phyloP scores from a whole-genome alignment of 208 protist species.

The Acanthamoeba divionensis region DNA sequence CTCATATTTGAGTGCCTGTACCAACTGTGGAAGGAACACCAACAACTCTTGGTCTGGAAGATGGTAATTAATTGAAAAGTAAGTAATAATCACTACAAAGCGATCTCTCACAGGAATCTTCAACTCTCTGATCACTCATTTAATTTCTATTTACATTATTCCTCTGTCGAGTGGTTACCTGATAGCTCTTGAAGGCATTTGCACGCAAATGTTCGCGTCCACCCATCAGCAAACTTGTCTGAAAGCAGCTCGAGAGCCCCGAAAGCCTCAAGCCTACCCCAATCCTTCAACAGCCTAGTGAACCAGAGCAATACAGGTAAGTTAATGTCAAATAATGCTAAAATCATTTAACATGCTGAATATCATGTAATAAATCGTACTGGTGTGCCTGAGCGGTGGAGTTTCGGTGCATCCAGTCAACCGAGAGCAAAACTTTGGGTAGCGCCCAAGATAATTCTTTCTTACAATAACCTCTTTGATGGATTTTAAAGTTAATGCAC shows the following conservation, averaged over 20 bases:
- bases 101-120: no score
- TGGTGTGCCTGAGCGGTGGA: background rate
- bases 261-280: background rate
- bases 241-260: conserved; percentile 78
- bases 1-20: conserved; percentile 84
- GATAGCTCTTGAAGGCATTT: conserved; percentile 64
- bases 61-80: no score
- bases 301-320: no score
- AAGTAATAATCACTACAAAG: no score
- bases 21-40: conserved; percentile 76
- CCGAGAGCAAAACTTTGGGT: background rate
- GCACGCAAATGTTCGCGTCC: conserved; percentile 72
- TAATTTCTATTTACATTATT: no score
- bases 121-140: no score
- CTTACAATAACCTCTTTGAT: no score
- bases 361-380: background rate
- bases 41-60: conserved; percentile 70
- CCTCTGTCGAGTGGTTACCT: no score
- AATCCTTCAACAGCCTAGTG: background rate
- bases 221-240: conserved; percentile 73
- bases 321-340: background rate
- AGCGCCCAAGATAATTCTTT: background rate
- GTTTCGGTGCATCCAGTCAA: background rate
- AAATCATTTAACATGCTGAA: background rate
- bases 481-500: no score